Evolutionary conservation across 495 filamentous ascomycete genomes (phyloP).

Genomic region (Paragyromitra xinjiangensis): DNA sequence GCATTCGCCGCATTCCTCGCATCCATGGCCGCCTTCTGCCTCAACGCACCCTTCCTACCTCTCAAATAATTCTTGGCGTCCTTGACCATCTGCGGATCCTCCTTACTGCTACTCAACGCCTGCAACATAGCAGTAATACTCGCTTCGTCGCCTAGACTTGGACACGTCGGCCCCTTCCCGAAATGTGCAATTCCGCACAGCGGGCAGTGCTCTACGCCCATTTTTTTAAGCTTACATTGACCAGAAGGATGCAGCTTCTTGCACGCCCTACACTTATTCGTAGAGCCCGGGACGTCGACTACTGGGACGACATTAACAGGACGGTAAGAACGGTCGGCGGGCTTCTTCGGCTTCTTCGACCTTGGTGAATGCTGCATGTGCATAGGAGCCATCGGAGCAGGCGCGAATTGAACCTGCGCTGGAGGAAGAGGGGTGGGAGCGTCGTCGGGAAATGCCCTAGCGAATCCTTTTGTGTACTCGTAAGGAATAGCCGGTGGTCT

Average conservation of each 20-base stretch:
- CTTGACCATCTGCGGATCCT: slow-evolving; percentile 64
- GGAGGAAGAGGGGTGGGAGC: neutral
- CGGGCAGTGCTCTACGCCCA: slow-evolving; percentile 70
- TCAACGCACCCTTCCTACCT: slow-evolving; percentile 63
- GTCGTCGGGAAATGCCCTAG: neutral
- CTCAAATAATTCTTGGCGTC: slow-evolving; percentile 66
- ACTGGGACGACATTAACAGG: slow-evolving; percentile 12
- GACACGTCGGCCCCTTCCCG: slow-evolving; percentile 66
- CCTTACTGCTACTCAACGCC: slow-evolving; percentile 67
- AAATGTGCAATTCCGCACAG: slow-evolving; percentile 75
- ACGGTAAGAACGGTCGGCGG: slow-evolving; percentile 10
- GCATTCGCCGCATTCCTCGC: slow-evolving; percentile 1
- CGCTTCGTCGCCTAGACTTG: slow-evolving; percentile 67
- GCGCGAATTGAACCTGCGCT: neutral
- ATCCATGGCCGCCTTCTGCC: slow-evolving; percentile 10
- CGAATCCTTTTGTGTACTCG: neutral
- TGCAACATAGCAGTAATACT: slow-evolving; percentile 70
- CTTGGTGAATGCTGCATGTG: neutral
- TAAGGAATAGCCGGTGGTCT: neutral
- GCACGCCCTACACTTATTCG: slow-evolving; percentile 66
- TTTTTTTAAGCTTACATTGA: slow-evolving; percentile 68
- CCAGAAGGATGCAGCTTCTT: slow-evolving; percentile 64
- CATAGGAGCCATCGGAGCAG: slow-evolving; percentile 39
- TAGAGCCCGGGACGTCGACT: slow-evolving; percentile 14
- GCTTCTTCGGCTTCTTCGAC: neutral